Percentiles rank a stretch among this genome's conserved stretches.
Evolutionary conservation across 768 basidiomycete species (phyloP).

Genomic region (Trametes cinnabarina): DNA sequence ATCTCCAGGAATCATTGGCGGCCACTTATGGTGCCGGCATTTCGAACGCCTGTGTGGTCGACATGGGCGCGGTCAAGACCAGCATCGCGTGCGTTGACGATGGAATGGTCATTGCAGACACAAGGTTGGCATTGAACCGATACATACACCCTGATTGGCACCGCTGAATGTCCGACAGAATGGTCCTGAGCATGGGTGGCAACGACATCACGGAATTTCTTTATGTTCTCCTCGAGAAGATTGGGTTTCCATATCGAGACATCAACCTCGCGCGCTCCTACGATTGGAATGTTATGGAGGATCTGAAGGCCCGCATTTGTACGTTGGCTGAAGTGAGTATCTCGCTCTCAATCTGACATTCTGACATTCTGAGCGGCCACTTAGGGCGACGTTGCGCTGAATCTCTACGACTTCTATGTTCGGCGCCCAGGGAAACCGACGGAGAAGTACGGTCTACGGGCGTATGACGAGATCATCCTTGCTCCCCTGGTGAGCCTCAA

Average conservation of each 20-base stretch:
- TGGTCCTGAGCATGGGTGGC: constrained; percentile 84
- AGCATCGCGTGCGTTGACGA: constrained; percentile 94
- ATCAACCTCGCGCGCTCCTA: constrained; percentile 72
- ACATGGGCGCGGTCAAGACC: constrained; percentile 84
- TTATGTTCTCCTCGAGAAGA: constrained; percentile 71
- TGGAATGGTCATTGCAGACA: constrained; percentile 83
- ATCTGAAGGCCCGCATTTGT: constrained; percentile 80
- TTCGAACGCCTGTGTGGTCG: constrained; percentile 92
- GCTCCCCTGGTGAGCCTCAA: constrained; percentile 76
- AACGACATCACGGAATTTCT: constrained; percentile 94
- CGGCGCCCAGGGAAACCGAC: constrained; percentile 72
- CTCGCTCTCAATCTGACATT: not conserved
- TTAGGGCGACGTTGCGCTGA: constrained; percentile 86
- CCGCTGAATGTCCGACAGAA: constrained; percentile 38
- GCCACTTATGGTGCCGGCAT: constrained; percentile 96
- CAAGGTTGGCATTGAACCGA: constrained; percentile 58
- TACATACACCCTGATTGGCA: not conserved
- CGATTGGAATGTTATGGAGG: constrained; percentile 91
- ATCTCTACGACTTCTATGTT: constrained; percentile 87
- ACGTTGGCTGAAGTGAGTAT: constrained; percentile 80
- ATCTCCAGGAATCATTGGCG: constrained; percentile 77
- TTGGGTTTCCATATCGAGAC: constrained; percentile 86
- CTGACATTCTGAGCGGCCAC: not conserved
- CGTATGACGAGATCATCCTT: constrained; percentile 93
- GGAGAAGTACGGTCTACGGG: constrained; percentile 84